Percentiles rank a stretch among this genome's conserved stretches.
phyloP scores from a whole-genome alignment of 192 early-diverging fungal genomes.

The Coemansia sp. region DNA sequence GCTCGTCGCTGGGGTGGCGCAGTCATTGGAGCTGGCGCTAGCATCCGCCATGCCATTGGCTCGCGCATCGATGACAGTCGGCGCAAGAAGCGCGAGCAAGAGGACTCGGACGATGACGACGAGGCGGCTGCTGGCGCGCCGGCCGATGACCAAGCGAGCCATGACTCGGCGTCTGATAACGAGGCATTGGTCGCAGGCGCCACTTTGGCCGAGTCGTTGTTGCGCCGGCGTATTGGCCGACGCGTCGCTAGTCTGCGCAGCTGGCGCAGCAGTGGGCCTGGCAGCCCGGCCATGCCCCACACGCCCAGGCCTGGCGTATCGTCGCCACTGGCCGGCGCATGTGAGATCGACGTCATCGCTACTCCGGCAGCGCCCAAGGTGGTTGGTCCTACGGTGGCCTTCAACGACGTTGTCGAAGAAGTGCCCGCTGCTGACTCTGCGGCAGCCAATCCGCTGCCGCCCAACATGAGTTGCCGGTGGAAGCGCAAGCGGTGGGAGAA shows the following conservation, averaged over 20 bases:
- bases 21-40: conserved; percentile 22
- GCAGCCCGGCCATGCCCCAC: neutral
- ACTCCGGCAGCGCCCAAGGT: neutral
- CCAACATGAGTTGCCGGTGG: conserved; percentile 57
- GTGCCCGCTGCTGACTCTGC: conserved; percentile 4
- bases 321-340: neutral
- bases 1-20: conserved; percentile 40
- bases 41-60: conserved; percentile 23
- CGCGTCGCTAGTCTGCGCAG: conserved; percentile 52
- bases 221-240: conserved; percentile 32
- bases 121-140: conserved; percentile 12
- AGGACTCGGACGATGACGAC: conserved; percentile 58
- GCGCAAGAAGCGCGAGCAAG: conserved; percentile 51
- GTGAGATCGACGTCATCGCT: neutral
- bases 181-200: neutral
- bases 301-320: neutral
- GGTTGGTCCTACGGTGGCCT: conserved; percentile 26
- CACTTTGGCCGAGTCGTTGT: conserved; percentile 27
- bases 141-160: neutral
- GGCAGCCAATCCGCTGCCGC: conserved; percentile 34
- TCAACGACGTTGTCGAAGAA: conserved; percentile 44
- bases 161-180: neutral
- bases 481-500: conserved; percentile 61
- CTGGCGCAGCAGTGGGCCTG: conserved; percentile 29
- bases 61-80: conserved; percentile 50